Conservation (phyloP, 768 basidiomycete genomes). For the Boletus reticuloceps region DNA sequence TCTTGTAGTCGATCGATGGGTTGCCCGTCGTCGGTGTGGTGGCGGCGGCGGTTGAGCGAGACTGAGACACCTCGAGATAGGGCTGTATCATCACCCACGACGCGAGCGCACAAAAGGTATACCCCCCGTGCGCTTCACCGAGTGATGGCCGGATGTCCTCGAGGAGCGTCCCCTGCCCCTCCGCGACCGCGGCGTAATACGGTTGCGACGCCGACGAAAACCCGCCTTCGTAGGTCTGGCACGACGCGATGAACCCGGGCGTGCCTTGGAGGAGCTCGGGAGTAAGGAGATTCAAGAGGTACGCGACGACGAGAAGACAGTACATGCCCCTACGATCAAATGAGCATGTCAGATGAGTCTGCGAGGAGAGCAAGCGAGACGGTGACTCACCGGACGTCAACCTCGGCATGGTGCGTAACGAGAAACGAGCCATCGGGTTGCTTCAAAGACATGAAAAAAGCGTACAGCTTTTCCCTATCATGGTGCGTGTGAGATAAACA, state of each 20-base stretch:
- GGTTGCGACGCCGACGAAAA: slow-evolving; percentile 81
- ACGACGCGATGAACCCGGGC: slow-evolving; percentile 77
- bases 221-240: slow-evolving; percentile 98
- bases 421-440: slow-evolving; percentile 91
- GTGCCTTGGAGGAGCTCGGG: slow-evolving; percentile 80
- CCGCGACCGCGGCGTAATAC: slow-evolving; percentile 43
- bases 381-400: slow-evolving; percentile 79
- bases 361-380: not conserved
- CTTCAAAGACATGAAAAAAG: slow-evolving; percentile 90
- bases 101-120: slow-evolving; percentile 91
- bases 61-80: slow-evolving; percentile 31
- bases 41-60: not conserved
- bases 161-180: slow-evolving; percentile 29
- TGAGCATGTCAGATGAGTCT: too few relatives aligned
- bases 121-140: slow-evolving; percentile 97
- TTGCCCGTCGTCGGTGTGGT: not conserved
- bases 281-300: slow-evolving; percentile 82
- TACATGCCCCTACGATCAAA: slow-evolving; percentile 67
- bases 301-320: slow-evolving; percentile 82
- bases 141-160: slow-evolving; percentile 64
- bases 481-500: too few relatives aligned
- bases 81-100: slow-evolving; percentile 78
- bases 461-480: slow-evolving; percentile 64
- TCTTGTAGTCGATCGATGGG: slow-evolving; percentile 53
- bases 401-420: slow-evolving; percentile 83